Base-by-base conservation (phyloP, 768 basidiomycete genomes). In the Austroboletus festivus region DNA sequence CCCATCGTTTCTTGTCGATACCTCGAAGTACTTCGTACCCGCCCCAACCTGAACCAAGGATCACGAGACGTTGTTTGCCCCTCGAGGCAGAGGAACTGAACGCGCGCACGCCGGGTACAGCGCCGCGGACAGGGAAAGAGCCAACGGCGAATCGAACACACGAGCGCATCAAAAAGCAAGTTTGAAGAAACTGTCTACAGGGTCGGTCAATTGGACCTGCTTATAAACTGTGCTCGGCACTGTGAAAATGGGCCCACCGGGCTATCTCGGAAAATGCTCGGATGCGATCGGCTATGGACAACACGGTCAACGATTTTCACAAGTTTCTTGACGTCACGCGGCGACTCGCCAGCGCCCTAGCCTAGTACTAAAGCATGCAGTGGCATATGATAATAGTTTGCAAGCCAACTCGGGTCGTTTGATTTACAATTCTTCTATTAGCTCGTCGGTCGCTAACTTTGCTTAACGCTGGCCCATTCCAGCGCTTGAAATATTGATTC, bases 11-110 rank as follows among this genome's bases (percentile, higher is more conserved):
- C 66, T 84, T 87, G 65, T 89, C 83, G 1, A 89, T 68, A 3
- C 77, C 75, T 31, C 81, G 71, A 20, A 88, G 71, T 13, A 89
- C 69, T 50, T 82, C 82, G 55, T 88, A 88, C 0, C 86, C 86
- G 48, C 84, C 86, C 86, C 86, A 89, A 20, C 86, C 86, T 10
- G 85, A 86, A 9, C 86, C 86, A 7, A 88, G 70, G 51, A 89
- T 82, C 18, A 87, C 78, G 30, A 88, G 75, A 28, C 70, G 67
- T 42, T 72, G 72, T 47, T 73, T 70, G 19, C 49, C 51, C 31
- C 57, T 49, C 1, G 65, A 48, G 8, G 59, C 41, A 4, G 76
- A 73, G 16, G 71, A 72, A 45, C 66, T 70, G 48, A 79, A 77
- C 46, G 53, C 52, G 21, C 75, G 72, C 24, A 44, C 44, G 47